Evolutionary conservation across 495 filamentous ascomycete genomes (phyloP).

Genomic region (Cercophora sp.): DNA sequence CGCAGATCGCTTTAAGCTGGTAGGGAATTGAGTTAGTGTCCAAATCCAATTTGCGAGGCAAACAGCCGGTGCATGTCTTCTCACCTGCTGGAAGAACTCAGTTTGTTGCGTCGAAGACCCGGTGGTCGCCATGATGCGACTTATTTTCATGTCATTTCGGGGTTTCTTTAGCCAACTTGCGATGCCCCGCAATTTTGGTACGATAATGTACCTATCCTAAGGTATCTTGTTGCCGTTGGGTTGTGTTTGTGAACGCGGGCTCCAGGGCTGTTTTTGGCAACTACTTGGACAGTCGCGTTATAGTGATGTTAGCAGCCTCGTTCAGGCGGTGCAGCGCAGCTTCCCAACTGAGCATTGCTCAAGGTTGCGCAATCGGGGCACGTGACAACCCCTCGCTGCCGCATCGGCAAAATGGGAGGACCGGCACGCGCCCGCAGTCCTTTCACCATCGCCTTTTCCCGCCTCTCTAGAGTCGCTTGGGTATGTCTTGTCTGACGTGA

Average conservation of each 20-base stretch:
- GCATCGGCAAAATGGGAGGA: constrained; percentile 11
- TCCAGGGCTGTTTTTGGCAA: too few relatives aligned
- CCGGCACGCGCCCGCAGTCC: neutral
- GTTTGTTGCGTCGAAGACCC: constrained; percentile 16
- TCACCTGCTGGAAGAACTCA: constrained; percentile 31
- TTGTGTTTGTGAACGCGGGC: too few relatives aligned
- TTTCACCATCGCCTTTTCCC: constrained; percentile 2
- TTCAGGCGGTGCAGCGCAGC: too few relatives aligned
- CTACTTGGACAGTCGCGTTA: too few relatives aligned
- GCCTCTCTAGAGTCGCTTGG: neutral
- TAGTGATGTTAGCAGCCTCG: too few relatives aligned
- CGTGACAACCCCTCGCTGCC: constrained; percentile 9
- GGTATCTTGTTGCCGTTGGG: too few relatives aligned
- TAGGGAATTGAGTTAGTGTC: neutral
- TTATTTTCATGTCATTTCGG: too few relatives aligned
- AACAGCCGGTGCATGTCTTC: too few relatives aligned
- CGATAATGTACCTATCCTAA: too few relatives aligned
- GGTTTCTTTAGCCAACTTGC: too few relatives aligned
- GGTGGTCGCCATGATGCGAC: constrained; percentile 18
- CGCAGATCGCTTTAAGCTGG: constrained; percentile 55
- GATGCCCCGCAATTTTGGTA: too few relatives aligned
- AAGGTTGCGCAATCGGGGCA: neutral
- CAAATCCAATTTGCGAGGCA: too few relatives aligned
- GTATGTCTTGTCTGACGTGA: constrained; percentile 8
- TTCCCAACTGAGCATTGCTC: neutral